A percentile compares a stretch with the other conserved stretches of the same genome.
Conservation (phyloP, 2,329 filamentous ascomycete genomes). For the Botrytis fabae region DNA sequence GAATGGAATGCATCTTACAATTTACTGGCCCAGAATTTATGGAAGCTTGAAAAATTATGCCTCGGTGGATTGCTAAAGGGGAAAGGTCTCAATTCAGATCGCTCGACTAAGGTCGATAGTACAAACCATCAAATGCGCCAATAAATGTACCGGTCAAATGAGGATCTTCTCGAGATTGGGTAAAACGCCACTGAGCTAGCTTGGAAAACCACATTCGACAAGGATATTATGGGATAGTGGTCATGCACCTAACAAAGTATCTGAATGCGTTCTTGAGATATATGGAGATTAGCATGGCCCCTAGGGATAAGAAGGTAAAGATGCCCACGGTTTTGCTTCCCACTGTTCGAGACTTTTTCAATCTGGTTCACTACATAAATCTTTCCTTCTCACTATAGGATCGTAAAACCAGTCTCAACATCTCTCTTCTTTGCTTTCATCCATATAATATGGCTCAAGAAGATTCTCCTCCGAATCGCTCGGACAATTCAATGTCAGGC, state of each 20-base stretch:
- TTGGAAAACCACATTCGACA: background rate
- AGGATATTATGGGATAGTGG: background rate
- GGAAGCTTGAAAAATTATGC: background rate
- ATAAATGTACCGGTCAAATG: conserved; percentile 2
- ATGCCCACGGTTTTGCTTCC: background rate
- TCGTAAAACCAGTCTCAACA: background rate
- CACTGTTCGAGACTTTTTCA: background rate
- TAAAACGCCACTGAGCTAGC: background rate
- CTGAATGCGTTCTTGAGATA: background rate
- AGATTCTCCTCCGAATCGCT: conserved; percentile 4
- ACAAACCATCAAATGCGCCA: background rate
- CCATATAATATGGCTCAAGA: background rate
- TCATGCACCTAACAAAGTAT: background rate
- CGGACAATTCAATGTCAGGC: conserved; percentile 27
- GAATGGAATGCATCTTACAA: background rate
- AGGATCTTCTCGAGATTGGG: conserved; percentile 3
- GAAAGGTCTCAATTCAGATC: background rate
- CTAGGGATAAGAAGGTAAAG: conserved; percentile 7
- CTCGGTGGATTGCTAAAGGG: conserved; percentile 3
- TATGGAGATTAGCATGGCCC: conserved; percentile 9
- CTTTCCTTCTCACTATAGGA: background rate
- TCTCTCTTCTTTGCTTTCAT: background rate
- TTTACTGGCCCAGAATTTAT: background rate
- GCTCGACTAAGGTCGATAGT: background rate
- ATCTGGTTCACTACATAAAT: background rate